Conservation (phyloP, 1,284 basidiomycete species). For the Ustilago loliicola region DNA sequence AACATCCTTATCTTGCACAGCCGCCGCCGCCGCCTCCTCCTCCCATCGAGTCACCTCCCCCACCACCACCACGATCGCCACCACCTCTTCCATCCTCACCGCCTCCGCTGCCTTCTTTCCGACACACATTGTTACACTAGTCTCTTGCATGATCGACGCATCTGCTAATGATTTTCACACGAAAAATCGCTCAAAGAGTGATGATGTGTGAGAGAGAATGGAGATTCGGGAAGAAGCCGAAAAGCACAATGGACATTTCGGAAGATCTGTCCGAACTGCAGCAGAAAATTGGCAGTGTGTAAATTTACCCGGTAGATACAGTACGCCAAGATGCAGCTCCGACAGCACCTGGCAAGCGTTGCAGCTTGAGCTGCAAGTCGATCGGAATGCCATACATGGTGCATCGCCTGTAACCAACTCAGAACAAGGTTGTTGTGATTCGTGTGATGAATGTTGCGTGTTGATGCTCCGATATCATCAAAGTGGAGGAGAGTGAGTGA, state of each 20-base stretch:
- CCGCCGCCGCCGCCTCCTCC: constrained; percentile 5
- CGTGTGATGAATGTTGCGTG: background rate
- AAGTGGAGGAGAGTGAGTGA: constrained; percentile 2
- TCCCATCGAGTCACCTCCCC: constrained; percentile 8
- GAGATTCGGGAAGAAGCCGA: background rate
- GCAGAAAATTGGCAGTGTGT: background rate
- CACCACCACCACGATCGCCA: constrained; percentile 13
- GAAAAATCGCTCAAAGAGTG: too few species aligned
- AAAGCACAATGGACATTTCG: background rate
- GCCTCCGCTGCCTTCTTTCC: background rate
- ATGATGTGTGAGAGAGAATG: too few species aligned
- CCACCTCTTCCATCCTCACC: constrained; percentile 10
- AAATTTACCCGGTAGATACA: background rate
- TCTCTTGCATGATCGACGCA: background rate
- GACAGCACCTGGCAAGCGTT: background rate
- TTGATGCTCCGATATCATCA: background rate
- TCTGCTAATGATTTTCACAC: background rate
- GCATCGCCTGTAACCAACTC: background rate
- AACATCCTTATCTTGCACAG: background rate
- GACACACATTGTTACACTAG: background rate
- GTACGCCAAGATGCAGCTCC: constrained; percentile 6
- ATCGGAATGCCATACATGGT: background rate
- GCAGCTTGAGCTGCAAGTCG: background rate
- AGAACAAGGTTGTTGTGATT: too few species aligned
- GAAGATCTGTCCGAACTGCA: constrained; percentile 1